These are phyloP conservation scores for Rhodotorula mucilaginosa DNA, from an alignment of 1,284 basidiomycete species.

Conservation along the genomic window DNA sequence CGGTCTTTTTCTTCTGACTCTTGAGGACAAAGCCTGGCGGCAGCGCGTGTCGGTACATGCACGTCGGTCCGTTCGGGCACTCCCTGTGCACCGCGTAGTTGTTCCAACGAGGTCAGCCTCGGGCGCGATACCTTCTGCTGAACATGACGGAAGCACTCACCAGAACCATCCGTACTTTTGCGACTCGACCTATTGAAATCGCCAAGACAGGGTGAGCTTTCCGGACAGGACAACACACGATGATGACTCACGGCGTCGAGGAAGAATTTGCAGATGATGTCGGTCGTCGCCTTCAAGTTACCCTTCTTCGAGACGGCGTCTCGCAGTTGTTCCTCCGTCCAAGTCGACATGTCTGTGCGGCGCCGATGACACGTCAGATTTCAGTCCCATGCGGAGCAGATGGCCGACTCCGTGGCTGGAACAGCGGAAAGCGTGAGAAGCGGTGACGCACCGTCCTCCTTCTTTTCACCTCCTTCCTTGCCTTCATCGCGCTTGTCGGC, in stretches of 20 bases:
- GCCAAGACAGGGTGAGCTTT: neutral
- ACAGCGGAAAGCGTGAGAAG: neutral
- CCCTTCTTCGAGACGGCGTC: conserved; percentile 86
- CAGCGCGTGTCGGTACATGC: conserved; percentile 92
- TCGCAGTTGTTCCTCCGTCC: conserved; percentile 92
- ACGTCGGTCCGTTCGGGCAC: conserved; percentile 80
- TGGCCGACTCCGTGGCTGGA: too few species aligned
- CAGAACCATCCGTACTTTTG: conserved; percentile 64
- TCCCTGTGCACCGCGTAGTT: conserved; percentile 48
- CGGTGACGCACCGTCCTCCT: conserved; percentile 60
- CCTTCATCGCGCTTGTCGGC: conserved; percentile 75
- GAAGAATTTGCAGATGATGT: conserved; percentile 61
- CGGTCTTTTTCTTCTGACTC: conserved; percentile 48
- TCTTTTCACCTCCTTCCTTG: conserved; percentile 53
- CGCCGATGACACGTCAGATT: conserved; percentile 43
- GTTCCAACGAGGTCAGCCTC: too few species aligned
- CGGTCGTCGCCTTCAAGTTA: conserved; percentile 88
- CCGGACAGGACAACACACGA: neutral
- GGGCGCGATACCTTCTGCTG: too few species aligned
- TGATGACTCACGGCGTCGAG: conserved; percentile 65
- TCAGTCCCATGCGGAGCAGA: neutral
- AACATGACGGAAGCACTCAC: neutral
- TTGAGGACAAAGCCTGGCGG: conserved; percentile 78
- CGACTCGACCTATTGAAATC: conserved; percentile 63
- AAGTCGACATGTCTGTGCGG: conserved; percentile 89